Base-by-base conservation (phyloP, 805 yeast genomes). In the Wickerhamiella kazuoi region DNA sequence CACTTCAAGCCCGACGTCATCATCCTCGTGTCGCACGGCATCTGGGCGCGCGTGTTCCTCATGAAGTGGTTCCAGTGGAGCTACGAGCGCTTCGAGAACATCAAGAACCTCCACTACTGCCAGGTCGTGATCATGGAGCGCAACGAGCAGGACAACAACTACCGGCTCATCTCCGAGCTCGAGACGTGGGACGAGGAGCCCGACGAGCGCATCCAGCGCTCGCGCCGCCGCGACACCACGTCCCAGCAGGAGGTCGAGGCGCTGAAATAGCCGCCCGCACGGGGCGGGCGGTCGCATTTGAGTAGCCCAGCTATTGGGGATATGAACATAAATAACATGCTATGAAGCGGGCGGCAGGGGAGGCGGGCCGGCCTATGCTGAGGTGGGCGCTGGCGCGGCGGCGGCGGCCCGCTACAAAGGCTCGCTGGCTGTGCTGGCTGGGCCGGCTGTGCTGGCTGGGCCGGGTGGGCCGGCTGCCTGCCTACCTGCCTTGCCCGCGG, bases 31-130 rank as follows among this genome's bases (percentile, higher is more conserved):
- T 79, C 94, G 3, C 96, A 86, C 55, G 96, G 96, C 8, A 81
- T 86, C 14, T 83, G 93, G 87, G 79, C 93, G 3, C 64, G 96
- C 31, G 96, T 86, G 7, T 86, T 86, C 50, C 57, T 86, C 33
- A 83, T 84, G 84, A 80, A 84, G 51, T 86, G 95, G 95, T 86
- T 74, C 55, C 64, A 94, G 42, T 86, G 96, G 95, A 69, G 79
- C 2, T 87, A 79, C 52, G 95, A 84, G 54, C 74, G 76, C 53
- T 86, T 84, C 57, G 96, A 86, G 58, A 68, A 76, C 35, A 65
- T 86, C 45, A 69, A 77, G 43, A 86, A 86, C 54, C 73, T 86
- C 14, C 83, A 83, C 1, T 90, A 86, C 54, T 87, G 95, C 51
- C 74, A 76, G 46, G 76, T 80, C 54, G 64, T 86, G 31, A 72